Percentiles rank a stretch among this genome's conserved stretches.
These are phyloP conservation scores for Cutaneotrichosporon arboriforme DNA, from an alignment of 1,284 basidiomycete genomes.

Conservation along the genomic window DNA sequence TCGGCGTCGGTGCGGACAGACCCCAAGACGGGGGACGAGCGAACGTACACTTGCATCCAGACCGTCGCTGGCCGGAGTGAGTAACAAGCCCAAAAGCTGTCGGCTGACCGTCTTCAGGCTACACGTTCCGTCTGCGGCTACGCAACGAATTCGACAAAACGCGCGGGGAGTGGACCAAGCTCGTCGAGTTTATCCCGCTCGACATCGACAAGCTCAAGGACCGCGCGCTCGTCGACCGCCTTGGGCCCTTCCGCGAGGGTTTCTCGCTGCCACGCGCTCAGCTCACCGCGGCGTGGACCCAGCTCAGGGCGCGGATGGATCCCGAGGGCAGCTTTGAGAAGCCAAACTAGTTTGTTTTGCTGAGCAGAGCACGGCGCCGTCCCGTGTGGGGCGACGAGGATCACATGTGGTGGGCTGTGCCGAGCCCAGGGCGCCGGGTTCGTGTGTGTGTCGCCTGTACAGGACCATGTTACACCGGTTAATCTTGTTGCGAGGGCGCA, in stretches of 20 bases:
- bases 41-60: slow-evolving; percentile 41
- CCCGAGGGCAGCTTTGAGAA: slow-evolving; percentile 8
- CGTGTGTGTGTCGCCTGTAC: not conserved
- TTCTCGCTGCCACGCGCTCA: slow-evolving; percentile 28
- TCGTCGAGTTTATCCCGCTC: slow-evolving; percentile 28
- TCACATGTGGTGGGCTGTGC: no score
- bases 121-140: slow-evolving; percentile 41
- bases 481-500: no score
- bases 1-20: slow-evolving; percentile 34
- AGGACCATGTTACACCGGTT: not conserved
- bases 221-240: slow-evolving; percentile 23
- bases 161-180: slow-evolving; percentile 25
- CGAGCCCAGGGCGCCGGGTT: no score
- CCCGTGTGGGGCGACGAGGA: no score
- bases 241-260: slow-evolving; percentile 29
- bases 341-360: not conserved
- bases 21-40: slow-evolving; percentile 31
- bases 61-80: slow-evolving; percentile 35
- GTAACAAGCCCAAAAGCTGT: slow-evolving; percentile 8
- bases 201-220: slow-evolving; percentile 31
- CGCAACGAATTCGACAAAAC: slow-evolving; percentile 31
- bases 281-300: slow-evolving; percentile 21
- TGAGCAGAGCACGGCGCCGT: no score
- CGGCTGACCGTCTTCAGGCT: slow-evolving; percentile 23
- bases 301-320: slow-evolving; percentile 21